Conservation (phyloP, 164 flowering plant genomes). For the Warburgia ugandensis region DNA sequence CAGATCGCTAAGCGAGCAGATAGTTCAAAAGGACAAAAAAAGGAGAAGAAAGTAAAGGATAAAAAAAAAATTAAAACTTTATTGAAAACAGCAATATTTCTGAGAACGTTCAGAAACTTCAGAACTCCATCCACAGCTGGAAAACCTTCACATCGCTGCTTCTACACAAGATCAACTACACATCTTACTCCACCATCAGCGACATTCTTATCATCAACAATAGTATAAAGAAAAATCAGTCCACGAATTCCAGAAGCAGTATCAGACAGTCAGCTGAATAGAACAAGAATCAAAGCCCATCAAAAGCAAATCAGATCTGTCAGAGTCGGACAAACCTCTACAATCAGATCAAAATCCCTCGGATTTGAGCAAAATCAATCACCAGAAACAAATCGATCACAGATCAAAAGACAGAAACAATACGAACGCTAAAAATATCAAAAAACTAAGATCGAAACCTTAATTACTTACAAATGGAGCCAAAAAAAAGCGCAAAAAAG, state of each 20-base stretch:
- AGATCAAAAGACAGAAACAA: conserved; percentile 4
- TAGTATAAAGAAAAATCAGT: neutral
- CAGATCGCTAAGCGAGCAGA: no score
- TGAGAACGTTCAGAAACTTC: no score
- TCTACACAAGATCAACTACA: neutral
- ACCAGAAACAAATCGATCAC: neutral
- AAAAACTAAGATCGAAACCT: neutral
- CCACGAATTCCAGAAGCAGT: no score
- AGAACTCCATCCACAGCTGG: no score
- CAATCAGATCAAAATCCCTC: conserved; percentile 1
- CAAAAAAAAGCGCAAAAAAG: neutral
- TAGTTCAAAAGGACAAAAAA: no score
- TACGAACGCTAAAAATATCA: neutral
- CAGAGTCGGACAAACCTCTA: no score
- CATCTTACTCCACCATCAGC: neutral
- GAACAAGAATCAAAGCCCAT: no score
- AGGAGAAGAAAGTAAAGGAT: no score
- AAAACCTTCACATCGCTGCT: neutral
- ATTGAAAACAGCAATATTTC: no score
- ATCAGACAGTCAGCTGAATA: neutral
- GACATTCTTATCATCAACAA: neutral
- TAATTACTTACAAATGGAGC: no score
- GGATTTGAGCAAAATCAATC: conserved; percentile 3
- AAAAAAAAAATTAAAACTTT: no score
- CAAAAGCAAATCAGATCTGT: conserved; percentile 2